Conservation (phyloP, 768 basidiomycete genomes). For the Boletus rubroflammeus region DNA sequence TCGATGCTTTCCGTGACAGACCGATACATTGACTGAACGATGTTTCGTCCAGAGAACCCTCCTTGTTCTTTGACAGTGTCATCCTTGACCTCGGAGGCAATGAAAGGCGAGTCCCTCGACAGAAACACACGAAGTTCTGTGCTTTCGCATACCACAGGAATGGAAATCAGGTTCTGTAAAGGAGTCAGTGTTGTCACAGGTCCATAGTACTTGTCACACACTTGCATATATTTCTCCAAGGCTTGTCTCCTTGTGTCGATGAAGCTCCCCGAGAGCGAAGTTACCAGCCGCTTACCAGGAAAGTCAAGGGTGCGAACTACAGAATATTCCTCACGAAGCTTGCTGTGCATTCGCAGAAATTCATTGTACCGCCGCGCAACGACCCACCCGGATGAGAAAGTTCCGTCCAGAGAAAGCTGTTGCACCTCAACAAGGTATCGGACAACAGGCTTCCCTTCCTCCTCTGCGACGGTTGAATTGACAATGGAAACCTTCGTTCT, state of each 20-base stretch:
- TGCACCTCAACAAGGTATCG: conserved; percentile 91
- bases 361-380: conserved; percentile 94
- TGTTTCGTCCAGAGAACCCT: conserved; percentile 62
- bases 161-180: conserved; percentile 64
- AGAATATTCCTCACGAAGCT: conserved; percentile 71
- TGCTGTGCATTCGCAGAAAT: conserved; percentile 85
- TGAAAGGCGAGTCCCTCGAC: conserved; percentile 82
- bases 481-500: conserved; percentile 84
- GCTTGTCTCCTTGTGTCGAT: conserved; percentile 76
- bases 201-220: conserved; percentile 26
- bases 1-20: conserved; percentile 94
- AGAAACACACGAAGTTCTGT: conserved; percentile 80
- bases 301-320: conserved; percentile 75
- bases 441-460: conserved; percentile 86
- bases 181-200: not conserved
- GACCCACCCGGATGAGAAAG: conserved; percentile 85
- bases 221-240: conserved; percentile 90
- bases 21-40: conserved; percentile 85
- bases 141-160: conserved; percentile 76
- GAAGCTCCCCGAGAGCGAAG: conserved; percentile 82
- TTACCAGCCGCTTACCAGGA: conserved; percentile 89
- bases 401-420: conserved; percentile 77
- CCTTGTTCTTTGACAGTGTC: conserved; percentile 40
- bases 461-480: conserved; percentile 77
- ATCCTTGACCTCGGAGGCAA: conserved; percentile 47